Percentiles rank a stretch among this genome's conserved stretches.
phyloP scores from a whole-genome alignment of 2,329 filamentous ascomycete species.

The Cladorrhinum sp. region DNA sequence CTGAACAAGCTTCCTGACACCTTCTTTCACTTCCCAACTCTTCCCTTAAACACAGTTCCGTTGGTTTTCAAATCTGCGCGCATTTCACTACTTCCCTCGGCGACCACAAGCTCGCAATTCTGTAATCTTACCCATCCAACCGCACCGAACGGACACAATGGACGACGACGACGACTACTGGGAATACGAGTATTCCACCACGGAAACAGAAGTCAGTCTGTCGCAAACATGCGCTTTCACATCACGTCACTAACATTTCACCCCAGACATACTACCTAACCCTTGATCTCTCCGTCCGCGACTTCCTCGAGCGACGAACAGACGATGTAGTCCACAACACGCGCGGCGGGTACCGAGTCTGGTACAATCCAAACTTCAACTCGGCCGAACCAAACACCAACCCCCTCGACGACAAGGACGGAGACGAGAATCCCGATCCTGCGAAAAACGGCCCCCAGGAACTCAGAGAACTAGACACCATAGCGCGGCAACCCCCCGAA shows the following conservation, averaged over 20 bases:
- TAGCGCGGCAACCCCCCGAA: conserved; percentile 13
- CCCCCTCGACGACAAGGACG: conserved; percentile 27
- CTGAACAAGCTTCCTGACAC: not conserved
- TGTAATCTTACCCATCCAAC: not conserved
- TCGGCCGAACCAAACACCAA: conserved; percentile 22
- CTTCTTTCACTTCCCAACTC: not conserved
- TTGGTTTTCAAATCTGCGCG: not conserved
- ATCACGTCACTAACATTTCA: not conserved
- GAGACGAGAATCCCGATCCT: conserved; percentile 18
- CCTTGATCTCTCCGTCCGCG: conserved; percentile 59
- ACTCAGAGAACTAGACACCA: conserved; percentile 32
- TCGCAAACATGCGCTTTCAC: not conserved
- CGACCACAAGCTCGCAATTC: too few species aligned
- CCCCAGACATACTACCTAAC: conserved; percentile 61
- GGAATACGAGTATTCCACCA: conserved; percentile 65
- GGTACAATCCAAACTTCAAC: conserved; percentile 35
- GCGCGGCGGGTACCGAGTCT: conserved; percentile 45
- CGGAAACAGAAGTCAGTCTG: conserved; percentile 55
- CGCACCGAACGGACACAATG: too few species aligned
- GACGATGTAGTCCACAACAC: conserved; percentile 37
- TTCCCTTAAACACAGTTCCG: not conserved
- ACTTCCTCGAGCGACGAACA: conserved; percentile 48
- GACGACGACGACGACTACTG: conserved; percentile 60
- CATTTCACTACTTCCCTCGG: too few species aligned
- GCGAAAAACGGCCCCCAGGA: conserved; percentile 30